Evolutionary conservation across 163 green algal species (phyloP), one percentile per base, ranked within the genome.

Genomic region (Picocystis sp.): DNA sequence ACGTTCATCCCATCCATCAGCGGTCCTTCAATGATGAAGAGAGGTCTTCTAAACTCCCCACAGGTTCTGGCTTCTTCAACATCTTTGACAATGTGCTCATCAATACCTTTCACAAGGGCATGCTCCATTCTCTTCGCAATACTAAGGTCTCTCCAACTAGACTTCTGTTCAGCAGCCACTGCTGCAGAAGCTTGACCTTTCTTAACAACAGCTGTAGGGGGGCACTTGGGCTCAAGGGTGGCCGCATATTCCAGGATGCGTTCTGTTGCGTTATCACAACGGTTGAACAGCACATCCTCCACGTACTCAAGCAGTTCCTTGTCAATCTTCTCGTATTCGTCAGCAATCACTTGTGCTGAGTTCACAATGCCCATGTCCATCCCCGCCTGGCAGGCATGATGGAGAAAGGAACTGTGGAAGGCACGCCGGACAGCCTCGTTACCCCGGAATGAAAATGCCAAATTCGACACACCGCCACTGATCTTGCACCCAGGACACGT

Each of bases 301-400:
- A 97, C 76, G 54, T 82, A 86, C 52, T 79, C 76, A 25, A 93
- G 62, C 57, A 94, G 76, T 80, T 92, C 83, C 73, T 94, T 94
- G 75, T 94, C 80, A n/a, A 95, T 77, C 62, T 92, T 88, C 52
- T 87, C 76, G 56, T 97, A 95, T 50, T 74, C 76, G 65, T 96
- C 87, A 41, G 79, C 79, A 43, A 77, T 80, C 17, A 93, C 83
- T 70, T 94, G 78, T 1, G 63, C 73, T 0, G 89, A 75, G 62
- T 98, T 97, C 33, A 98, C 89, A 48, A 98, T 98, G 67, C 89
- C 89, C 89, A 98, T 98, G 76, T 98, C 89, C 87, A 98, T 96
- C 62, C 89, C 89, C 0, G 84, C 86, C 17, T 71, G 56, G 71
- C 83, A 94, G 8, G 88, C 89, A 54, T 95, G 83, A 70, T 97